Base-by-base conservation (phyloP, 768 basidiomycete species). In the Grammothele lineata region DNA sequence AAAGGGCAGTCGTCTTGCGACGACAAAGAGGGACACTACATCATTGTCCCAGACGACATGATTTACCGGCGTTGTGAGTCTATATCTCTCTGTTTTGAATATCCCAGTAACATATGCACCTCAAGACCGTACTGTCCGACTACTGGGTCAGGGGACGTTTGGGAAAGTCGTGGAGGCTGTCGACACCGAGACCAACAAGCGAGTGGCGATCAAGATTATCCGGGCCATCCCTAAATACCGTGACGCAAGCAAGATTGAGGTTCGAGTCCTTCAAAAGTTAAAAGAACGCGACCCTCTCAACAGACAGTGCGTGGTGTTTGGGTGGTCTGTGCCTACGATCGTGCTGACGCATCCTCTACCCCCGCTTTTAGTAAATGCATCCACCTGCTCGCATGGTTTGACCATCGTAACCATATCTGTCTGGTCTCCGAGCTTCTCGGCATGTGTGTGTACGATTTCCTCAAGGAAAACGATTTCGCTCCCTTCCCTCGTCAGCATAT, bases 11-110 rank as follows among this genome's bases (percentile, higher is more conserved):
- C 81, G 40, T 71, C 88, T 45, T 96, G 92, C 70, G 93, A 96
- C 65, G 96, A 99, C 73, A 89, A 95, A 69, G 96, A 99, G 63
- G 96, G 96, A 12, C 96, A 99, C 71, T 99, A 94, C 68, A 94
- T 98, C 61, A 89, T 98, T 63, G 82, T 85, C 50, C 81, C 87
- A 42, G 90, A 92, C 67, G 94, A 93, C 69, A 76, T 92, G 60
- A 89, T 99, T 51, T 77, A 83, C 62, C 75, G 77, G 57, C 85
- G 89, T 58, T 95, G 94, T 91, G 68, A 57, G 85, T 73, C 21
- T 19, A 44, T 22, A 21, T 44, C 37, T 41, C 27, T 7, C 8
- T 17, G 19, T 18, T n/a, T 21, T 39, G 18, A 25, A 24, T 17
- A 18, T 14, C 12, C 33, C 17, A 32, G 14, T 21, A 14, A 30